Percentiles rank a stretch among this genome's conserved stretches.
These are phyloP conservation scores for Jamesozyma lodderae DNA, from an alignment of 805 yeast genomes.

Conservation along the genomic window DNA sequence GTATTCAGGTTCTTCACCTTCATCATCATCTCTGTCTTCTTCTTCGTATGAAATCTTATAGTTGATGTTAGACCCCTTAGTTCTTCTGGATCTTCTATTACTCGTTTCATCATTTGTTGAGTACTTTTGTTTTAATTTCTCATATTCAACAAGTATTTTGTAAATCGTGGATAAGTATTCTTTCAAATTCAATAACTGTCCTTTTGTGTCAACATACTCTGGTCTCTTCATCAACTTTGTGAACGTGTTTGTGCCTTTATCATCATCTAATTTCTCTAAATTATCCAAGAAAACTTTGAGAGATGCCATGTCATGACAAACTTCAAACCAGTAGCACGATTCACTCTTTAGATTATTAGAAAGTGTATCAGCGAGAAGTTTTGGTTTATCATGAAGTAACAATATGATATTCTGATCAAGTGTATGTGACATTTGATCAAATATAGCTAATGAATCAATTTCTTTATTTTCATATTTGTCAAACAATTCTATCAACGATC, in stretches of 20 bases:
- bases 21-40: conserved; percentile 8
- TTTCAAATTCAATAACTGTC: conserved; percentile 13
- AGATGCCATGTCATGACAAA: conserved; percentile 20
- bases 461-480: conserved; percentile 19
- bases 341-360: conserved; percentile 5
- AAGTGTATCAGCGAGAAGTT: conserved; percentile 14
- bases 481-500: conserved; percentile 12
- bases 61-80: conserved; percentile 2
- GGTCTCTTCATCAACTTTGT: conserved; percentile 1
- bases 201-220: conserved; percentile 18
- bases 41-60: conserved; percentile 5
- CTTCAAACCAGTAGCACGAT: conserved; percentile 26
- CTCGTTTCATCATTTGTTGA: conserved; percentile 5
- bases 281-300: conserved; percentile 18
- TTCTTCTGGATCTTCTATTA: conserved; percentile 9
- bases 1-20: background rate
- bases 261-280: conserved; percentile 8
- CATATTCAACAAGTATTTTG: conserved; percentile 50
- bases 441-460: conserved; percentile 16
- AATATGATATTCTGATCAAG: conserved; percentile 21
- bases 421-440: conserved; percentile 17
- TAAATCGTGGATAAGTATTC: conserved; percentile 17
- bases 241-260: no score
- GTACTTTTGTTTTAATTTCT: conserved; percentile 34
- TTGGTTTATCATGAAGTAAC: conserved; percentile 22